phyloP scores from a whole-genome alignment of 495 filamentous ascomycete species.

The Coniosporium apollinis region DNA sequence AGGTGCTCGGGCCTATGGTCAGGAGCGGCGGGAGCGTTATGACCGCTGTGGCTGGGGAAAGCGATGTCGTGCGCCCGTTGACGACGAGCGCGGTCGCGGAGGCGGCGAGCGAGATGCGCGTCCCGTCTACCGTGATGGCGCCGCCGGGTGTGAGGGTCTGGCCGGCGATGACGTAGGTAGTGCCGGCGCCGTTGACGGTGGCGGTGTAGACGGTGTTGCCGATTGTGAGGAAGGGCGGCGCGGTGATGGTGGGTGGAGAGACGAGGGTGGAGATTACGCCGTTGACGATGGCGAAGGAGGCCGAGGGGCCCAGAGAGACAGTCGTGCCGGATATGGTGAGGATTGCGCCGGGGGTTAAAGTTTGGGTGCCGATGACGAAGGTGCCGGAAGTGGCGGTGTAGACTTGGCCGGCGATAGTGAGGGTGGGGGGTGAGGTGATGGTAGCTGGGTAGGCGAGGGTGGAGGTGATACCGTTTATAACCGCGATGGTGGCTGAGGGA shows the following conservation, averaged over 20 bases:
- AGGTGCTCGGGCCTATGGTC: constrained; percentile 16
- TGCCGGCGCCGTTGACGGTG: constrained; percentile 7
- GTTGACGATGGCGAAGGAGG: constrained; percentile 7
- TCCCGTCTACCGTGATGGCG: constrained; percentile 6
- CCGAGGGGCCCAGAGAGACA: constrained; percentile 10
- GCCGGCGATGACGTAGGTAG: constrained; percentile 8
- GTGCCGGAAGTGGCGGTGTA: too few relatives aligned
- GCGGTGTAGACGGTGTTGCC: constrained; percentile 3
- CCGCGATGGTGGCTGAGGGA: constrained; percentile 11
- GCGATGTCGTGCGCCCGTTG: constrained; percentile 1
- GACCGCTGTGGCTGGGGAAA: constrained; percentile 4
- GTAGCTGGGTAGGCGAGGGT: constrained; percentile 7
- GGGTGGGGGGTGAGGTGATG: constrained; percentile 3
- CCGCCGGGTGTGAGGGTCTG: constrained; percentile 9
- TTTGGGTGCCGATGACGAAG: constrained; percentile 8
- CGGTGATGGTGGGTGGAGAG: constrained; percentile 6
- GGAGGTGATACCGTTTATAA: constrained; percentile 17
- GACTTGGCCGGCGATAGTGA: not conserved
- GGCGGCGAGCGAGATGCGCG: constrained; percentile 4
- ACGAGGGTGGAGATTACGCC: constrained; percentile 2
- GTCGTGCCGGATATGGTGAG: constrained; percentile 6
- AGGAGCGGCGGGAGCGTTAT: constrained; percentile 14
- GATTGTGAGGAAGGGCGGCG: constrained; percentile 7
- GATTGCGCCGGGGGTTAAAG: constrained; percentile 9
- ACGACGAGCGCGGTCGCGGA: constrained; percentile 5